phyloP scores from a whole-genome alignment of 805 yeast species.

The Lipomyces orientalis region DNA sequence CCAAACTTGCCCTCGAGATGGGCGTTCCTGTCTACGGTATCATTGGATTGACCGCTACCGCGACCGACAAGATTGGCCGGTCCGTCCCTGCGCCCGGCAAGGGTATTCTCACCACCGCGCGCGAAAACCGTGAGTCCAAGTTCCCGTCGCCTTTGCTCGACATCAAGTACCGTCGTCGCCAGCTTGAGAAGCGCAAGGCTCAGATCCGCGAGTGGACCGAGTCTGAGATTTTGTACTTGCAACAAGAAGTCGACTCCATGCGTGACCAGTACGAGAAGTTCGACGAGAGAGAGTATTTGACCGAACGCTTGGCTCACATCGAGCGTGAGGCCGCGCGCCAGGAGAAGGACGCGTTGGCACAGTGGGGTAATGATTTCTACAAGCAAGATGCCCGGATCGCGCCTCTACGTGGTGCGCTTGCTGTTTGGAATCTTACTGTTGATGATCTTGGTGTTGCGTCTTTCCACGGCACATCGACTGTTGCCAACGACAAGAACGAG shows the following conservation, averaged over 20 bases:
- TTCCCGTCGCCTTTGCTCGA: constrained; percentile 81
- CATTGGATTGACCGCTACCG: constrained; percentile 92
- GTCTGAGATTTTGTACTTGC: constrained; percentile 70
- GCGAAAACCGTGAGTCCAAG: constrained; percentile 85
- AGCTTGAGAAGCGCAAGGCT: constrained; percentile 73
- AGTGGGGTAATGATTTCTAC: constrained; percentile 96
- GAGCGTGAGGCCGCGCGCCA: constrained; percentile 84
- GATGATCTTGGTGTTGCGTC: constrained; percentile 97
- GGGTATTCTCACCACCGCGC: constrained; percentile 97
- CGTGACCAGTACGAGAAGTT: constrained; percentile 51
- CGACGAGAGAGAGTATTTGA: constrained; percentile 57
- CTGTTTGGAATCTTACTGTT: constrained; percentile 87
- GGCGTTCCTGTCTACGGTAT: constrained; percentile 99
- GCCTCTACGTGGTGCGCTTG: constrained; percentile 96
- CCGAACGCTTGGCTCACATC: constrained; percentile 87
- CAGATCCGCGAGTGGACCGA: constrained; percentile 89
- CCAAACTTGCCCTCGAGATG: constrained; percentile 92
- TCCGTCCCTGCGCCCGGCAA: constrained; percentile 99
- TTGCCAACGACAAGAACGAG: constrained; percentile 98
- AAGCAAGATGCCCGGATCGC: constrained; percentile 91
- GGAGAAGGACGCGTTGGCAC: constrained; percentile 83
- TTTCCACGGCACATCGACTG: constrained; percentile 99
- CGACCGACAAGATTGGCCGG: constrained; percentile 97
- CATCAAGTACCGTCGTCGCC: constrained; percentile 92
- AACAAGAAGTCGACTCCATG: constrained; percentile 68